Base-by-base conservation (phyloP, 2,329 filamentous ascomycete species). In the Moelleriella libera region DNA sequence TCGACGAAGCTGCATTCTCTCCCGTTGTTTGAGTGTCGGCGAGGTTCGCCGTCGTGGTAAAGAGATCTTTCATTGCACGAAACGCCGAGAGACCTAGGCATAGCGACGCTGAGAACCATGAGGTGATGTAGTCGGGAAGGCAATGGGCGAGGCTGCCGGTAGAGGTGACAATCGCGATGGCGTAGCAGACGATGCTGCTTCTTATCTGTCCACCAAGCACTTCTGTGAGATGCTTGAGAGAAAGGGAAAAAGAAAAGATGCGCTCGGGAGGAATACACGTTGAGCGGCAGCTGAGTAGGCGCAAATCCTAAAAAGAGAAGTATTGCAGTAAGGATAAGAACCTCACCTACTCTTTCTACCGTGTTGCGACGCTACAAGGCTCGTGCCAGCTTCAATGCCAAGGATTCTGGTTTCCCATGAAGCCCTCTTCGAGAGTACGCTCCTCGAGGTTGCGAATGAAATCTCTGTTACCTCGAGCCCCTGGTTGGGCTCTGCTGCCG, bases 381-480 rank as follows among this genome's bases (percentile, higher is more conserved):
- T 47, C 43, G 7, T 34, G 6, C n/a, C 14, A 30, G 39, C 37
- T 39, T 62, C 83, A 94, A 64, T 92, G 86, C 71, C 81, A 82
- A 46, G 72, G 68, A 50, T 67, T 74, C 59, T 78, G 78, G 43
- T 71, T 72, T 41, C 74, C 75, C 78, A 88, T 85, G 60, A 88
- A 96, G 2, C 88, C 88, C 64, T 97, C 90, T 63, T 95, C 90
- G 48, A 97, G 70, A 2, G 89, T 96, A 37, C 92, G 79, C 66
- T 97, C 92, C 66, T 98, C 92, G 52, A 98, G 71, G 52, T 85
- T 96, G 48, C 92, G 81, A 57, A 98, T 94, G 61, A 98, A 96
- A 61, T 97, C 90, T 41, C 88, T 75, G 58, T 89, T 83, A 43
- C 66, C 72, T 62, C 73, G 74, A 43, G 70, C 70, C 42, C 74